Percentiles rank a stretch among this genome's conserved stretches.
phyloP scores from a whole-genome alignment of 2,329 filamentous ascomycete genomes.

The Aspergillus puulaauensis region DNA sequence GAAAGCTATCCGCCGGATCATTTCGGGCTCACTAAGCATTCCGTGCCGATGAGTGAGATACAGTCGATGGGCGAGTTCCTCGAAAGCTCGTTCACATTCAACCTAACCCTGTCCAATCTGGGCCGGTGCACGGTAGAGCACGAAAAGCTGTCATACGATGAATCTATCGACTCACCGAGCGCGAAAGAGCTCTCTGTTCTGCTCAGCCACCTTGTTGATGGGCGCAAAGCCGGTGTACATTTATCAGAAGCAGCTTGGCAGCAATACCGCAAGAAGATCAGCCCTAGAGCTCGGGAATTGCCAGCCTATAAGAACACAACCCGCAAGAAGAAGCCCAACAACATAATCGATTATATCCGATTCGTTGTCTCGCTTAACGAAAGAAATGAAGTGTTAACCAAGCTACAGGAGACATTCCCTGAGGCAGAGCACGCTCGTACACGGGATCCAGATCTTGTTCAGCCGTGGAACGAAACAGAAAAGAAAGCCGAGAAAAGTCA shows the following conservation, averaged over 20 bases:
- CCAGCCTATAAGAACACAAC: conserved; percentile 41
- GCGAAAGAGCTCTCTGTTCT: conserved; percentile 43
- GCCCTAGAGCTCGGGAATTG: conserved; percentile 23
- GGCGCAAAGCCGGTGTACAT: conserved; percentile 45
- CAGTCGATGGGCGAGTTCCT: conserved; percentile 42
- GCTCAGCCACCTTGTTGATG: conserved; percentile 48
- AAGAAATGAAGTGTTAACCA: conserved; percentile 27
- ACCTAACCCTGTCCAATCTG: conserved; percentile 47
- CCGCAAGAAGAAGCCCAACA: conserved; percentile 24
- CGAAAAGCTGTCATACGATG: conserved; percentile 55
- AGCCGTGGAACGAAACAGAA: conserved; percentile 28
- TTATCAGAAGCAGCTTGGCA: conserved; percentile 42
- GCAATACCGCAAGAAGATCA: conserved; percentile 33
- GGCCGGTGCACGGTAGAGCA: conserved; percentile 54
- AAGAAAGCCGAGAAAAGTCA: conserved; percentile 19
- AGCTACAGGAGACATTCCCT: conserved; percentile 31
- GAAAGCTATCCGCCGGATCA: conserved; percentile 35
- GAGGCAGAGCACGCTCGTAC: conserved; percentile 13
- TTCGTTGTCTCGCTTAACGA: conserved; percentile 40
- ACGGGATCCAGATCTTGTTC: conserved; percentile 37
- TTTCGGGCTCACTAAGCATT: conserved; percentile 51
- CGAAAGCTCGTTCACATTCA: conserved; percentile 48
- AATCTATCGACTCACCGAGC: conserved; percentile 35
- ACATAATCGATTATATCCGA: conserved; percentile 47
- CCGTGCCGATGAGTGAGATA: conserved; percentile 42